Percentiles rank a stretch among this genome's conserved stretches.
Conservation (phyloP, 2,329 filamentous ascomycete genomes). For the Cephalotrichum gorgonifer region DNA sequence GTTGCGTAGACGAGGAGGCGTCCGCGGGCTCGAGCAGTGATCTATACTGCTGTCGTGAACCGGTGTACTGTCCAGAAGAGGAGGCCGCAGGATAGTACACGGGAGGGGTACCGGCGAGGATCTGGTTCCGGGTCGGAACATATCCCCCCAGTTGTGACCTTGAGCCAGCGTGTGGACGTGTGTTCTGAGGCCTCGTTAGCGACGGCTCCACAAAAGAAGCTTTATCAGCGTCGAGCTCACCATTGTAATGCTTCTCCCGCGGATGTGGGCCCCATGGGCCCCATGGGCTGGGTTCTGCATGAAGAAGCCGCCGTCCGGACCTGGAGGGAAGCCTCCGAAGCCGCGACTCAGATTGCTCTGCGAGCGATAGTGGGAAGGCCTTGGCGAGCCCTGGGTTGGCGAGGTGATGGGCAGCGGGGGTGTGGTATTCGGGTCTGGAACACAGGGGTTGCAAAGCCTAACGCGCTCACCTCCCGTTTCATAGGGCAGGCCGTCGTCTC, state of each 20-base stretch:
- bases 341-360: constrained; percentile 29
- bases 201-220: not conserved
- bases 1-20: constrained; percentile 24
- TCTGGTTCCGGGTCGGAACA: constrained; percentile 22
- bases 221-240: constrained; percentile 19
- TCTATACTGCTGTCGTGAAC: constrained; percentile 13
- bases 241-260: constrained; percentile 39
- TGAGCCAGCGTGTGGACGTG: constrained; percentile 10
- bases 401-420: constrained; percentile 36
- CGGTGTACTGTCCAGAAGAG: constrained; percentile 1
- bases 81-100: constrained; percentile 19
- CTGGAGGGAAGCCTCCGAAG: not conserved
- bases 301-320: not conserved
- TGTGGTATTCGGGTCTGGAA: constrained; percentile 49
- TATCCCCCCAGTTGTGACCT: constrained; percentile 12
- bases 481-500: not conserved
- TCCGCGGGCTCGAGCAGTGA: constrained; percentile 20
- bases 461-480: constrained; percentile 43
- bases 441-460: constrained; percentile 51
- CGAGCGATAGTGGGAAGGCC: constrained; percentile 32
- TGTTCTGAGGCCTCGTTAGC: not conserved
- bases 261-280: constrained; percentile 12
- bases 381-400: constrained; percentile 20
- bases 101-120: constrained; percentile 28
- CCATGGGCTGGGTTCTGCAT: constrained; percentile 3